phyloP scores from a whole-genome alignment of 768 basidiomycete genomes.

The Termitomyces sp. region DNA sequence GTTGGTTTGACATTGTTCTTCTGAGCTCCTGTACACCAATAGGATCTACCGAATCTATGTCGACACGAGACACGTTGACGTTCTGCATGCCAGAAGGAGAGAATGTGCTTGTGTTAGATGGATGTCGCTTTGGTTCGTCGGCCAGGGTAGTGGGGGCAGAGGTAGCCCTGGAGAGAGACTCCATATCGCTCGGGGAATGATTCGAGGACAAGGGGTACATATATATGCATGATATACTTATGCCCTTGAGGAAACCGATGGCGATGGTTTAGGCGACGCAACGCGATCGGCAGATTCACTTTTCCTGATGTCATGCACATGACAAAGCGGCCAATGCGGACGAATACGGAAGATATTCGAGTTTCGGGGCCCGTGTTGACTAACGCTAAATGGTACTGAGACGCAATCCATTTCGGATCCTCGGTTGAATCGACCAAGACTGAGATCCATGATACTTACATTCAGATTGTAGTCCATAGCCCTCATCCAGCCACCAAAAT shows the following conservation, averaged over 20 bases:
- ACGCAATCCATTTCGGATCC: too few relatives aligned
- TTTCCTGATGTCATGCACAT: neutral
- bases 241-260: neutral
- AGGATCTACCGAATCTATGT: conserved; percentile 42
- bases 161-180: conserved; percentile 8
- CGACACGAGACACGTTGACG: conserved; percentile 23
- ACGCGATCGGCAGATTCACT: neutral
- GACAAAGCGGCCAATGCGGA: neutral
- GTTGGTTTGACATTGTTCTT: conserved; percentile 15
- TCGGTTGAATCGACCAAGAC: too few relatives aligned
- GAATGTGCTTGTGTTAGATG: neutral
- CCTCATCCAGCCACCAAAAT: neutral
- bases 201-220: neutral
- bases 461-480: too few relatives aligned
- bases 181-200: neutral
- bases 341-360: neutral
- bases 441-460: too few relatives aligned
- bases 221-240: neutral
- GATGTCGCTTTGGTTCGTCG: neutral
- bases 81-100: neutral
- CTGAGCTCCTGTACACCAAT: conserved; percentile 28
- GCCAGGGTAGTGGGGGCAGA: conserved; percentile 1
- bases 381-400: too few relatives aligned
- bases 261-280: neutral
- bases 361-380: neutral